A percentile compares a stretch with the other conserved stretches of the same genome.
Conservation (phyloP, 192 early-diverging fungal genomes). For the Umbelopsis ramanniana region DNA sequence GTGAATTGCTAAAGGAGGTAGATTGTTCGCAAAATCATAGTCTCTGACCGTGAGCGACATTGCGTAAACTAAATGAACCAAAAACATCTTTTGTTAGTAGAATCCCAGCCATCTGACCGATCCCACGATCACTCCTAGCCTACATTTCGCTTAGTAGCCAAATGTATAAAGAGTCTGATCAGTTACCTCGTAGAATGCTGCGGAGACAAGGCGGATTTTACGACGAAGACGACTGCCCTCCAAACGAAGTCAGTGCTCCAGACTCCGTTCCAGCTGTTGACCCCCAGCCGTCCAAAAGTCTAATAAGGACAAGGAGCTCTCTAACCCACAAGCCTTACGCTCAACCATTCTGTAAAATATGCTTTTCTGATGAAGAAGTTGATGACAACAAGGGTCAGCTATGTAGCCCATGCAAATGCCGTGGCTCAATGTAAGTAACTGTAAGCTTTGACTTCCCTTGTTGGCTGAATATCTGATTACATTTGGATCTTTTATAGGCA, state of each 20-base stretch:
- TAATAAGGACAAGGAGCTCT: not conserved
- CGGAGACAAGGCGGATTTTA: slow-evolving; percentile 13
- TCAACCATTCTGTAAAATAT: not conserved
- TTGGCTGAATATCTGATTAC: not conserved
- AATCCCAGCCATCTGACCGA: not conserved
- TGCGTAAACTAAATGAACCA: not conserved
- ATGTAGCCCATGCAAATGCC: not conserved
- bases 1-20: not conserved
- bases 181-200: not conserved
- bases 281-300: not conserved
- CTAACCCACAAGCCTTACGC: not conserved
- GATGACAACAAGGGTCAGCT: not conserved
- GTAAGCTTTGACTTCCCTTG: not conserved
- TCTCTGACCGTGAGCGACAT: not conserved
- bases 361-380: not conserved
- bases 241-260: slow-evolving; percentile 1
- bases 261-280: not conserved
- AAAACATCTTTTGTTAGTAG: no score
- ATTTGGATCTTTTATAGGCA: not conserved
- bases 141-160: no score
- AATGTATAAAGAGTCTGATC: not conserved
- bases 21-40: not conserved
- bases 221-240: slow-evolving; percentile 18
- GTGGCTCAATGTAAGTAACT: slow-evolving; percentile 11
- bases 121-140: not conserved